Conservation (phyloP, 495 filamentous ascomycete genomes). For the Ramalina peruviana region DNA sequence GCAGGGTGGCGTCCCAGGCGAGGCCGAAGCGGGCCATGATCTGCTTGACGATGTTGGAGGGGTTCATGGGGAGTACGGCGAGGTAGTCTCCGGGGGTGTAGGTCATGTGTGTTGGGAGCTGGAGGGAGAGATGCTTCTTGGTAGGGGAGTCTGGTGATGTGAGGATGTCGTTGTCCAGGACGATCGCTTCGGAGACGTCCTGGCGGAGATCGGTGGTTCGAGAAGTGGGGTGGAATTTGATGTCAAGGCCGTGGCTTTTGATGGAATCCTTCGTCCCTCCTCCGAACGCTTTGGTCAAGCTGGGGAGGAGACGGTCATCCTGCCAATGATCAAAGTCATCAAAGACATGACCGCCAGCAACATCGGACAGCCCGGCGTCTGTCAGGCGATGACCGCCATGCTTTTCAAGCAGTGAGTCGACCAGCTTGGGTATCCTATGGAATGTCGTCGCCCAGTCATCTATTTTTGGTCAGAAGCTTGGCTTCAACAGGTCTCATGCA, state of each 20-base stretch:
- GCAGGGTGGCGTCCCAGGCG: constrained; percentile 39
- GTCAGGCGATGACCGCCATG: constrained; percentile 41
- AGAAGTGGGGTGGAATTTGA: constrained; percentile 42
- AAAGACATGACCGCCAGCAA: constrained; percentile 50
- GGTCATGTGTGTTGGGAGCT: constrained; percentile 47
- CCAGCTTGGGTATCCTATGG: constrained; percentile 52
- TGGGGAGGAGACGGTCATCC: constrained; percentile 20
- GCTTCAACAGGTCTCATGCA: neutral
- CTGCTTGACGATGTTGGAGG: constrained; percentile 36
- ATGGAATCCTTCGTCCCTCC: neutral
- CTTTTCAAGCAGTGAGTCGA: constrained; percentile 37
- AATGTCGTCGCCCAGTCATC: constrained; percentile 58
- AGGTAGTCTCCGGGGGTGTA: constrained; percentile 68
- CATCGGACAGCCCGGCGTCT: constrained; percentile 45
- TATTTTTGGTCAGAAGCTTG: constrained; percentile 1
- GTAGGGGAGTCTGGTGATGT: constrained; percentile 38
- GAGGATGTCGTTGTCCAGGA: constrained; percentile 39
- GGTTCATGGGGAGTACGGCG: constrained; percentile 57
- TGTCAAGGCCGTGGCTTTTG: constrained; percentile 23
- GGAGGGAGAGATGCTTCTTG: constrained; percentile 53
- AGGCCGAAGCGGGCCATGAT: constrained; percentile 32
- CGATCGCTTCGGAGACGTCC: constrained; percentile 48
- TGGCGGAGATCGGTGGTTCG: constrained; percentile 49
- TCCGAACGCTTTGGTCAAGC: neutral
- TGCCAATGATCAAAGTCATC: constrained; percentile 61